These are phyloP conservation scores for Rosellinia necatrix DNA, from an alignment of 2,329 filamentous ascomycete species.

Conservation along the genomic window DNA sequence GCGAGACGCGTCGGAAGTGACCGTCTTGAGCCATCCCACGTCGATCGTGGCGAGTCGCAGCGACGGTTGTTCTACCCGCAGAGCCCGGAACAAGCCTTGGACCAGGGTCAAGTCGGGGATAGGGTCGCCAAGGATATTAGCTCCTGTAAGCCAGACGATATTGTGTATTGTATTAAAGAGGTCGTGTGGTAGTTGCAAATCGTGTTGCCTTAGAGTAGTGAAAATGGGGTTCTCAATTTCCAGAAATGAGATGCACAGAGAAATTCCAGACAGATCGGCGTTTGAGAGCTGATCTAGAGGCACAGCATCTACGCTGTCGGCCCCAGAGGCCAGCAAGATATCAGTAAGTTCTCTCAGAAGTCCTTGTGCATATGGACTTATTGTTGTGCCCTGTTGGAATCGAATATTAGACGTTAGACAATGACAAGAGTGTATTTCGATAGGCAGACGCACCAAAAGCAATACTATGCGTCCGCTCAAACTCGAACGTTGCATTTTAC, in stretches of 20 bases:
- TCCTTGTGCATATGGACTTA: not conserved
- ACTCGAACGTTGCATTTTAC: not conserved
- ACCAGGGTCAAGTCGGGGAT: slow-evolving; percentile 8
- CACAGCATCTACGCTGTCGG: not conserved
- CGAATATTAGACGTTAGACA: not conserved
- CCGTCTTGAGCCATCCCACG: not conserved
- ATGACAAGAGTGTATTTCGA: not conserved
- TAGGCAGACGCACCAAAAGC: not conserved
- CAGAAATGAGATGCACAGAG: slow-evolving; percentile 3
- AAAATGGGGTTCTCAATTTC: slow-evolving; percentile 9
- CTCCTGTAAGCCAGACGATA: slow-evolving; percentile 10
- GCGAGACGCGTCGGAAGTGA: not conserved
- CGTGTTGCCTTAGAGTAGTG: not conserved
- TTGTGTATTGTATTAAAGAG: not conserved
- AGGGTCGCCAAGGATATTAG: not conserved
- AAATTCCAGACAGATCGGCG: not conserved
- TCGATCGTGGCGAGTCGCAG: slow-evolving; percentile 11
- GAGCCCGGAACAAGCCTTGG: slow-evolving; percentile 10
- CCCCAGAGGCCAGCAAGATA: not conserved
- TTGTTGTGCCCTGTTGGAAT: not conserved
- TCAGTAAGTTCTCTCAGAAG: not conserved
- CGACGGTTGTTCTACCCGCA: slow-evolving; percentile 22
- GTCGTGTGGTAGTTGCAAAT: not conserved
- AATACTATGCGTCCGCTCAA: not conserved
- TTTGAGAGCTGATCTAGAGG: not conserved